A percentile compares a stretch with the other conserved stretches of the same genome.
These are phyloP conservation scores for Ascochyta rabiei DNA, from an alignment of 2,329 filamentous ascomycete genomes.

Conservation along the genomic window DNA sequence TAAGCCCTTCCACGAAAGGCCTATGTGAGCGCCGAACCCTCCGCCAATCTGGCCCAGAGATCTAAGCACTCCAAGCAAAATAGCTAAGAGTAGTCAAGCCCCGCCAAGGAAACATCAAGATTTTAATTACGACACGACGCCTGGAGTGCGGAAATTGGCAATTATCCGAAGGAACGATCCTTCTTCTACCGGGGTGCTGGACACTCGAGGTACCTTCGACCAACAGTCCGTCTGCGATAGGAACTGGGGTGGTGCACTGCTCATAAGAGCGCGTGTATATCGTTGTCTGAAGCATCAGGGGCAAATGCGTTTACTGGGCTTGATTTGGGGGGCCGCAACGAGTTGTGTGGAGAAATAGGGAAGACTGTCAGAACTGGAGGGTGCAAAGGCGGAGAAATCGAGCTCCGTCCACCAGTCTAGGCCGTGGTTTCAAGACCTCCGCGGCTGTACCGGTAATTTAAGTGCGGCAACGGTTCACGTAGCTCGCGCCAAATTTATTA, in stretches of 20 bases:
- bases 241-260: not conserved
- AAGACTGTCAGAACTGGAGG: not conserved
- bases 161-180: not conserved
- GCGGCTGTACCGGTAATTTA: constrained; percentile 30
- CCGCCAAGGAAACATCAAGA: constrained; percentile 8
- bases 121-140: constrained; percentile 12
- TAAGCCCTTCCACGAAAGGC: not conserved
- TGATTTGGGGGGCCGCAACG: constrained; percentile 11
- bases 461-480: no score
- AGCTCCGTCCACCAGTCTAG: constrained; percentile 6
- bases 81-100: constrained; percentile 26
- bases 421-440: constrained; percentile 40
- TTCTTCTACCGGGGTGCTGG: not conserved
- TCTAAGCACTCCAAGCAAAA: constrained; percentile 28
- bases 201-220: not conserved
- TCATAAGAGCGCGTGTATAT: not conserved
- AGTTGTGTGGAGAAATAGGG: constrained; percentile 5
- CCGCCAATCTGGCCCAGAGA: constrained; percentile 9
- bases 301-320: not conserved
- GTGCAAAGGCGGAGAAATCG: constrained; percentile 10
- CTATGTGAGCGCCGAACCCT: not conserved
- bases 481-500: no score
- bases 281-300: not conserved
- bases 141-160: not conserved
- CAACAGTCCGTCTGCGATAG: not conserved